Evolutionary conservation across 306 rosid species (phyloP), one percentile per base, ranked within the genome.

Genomic region (Trichosanthes truncata): DNA sequence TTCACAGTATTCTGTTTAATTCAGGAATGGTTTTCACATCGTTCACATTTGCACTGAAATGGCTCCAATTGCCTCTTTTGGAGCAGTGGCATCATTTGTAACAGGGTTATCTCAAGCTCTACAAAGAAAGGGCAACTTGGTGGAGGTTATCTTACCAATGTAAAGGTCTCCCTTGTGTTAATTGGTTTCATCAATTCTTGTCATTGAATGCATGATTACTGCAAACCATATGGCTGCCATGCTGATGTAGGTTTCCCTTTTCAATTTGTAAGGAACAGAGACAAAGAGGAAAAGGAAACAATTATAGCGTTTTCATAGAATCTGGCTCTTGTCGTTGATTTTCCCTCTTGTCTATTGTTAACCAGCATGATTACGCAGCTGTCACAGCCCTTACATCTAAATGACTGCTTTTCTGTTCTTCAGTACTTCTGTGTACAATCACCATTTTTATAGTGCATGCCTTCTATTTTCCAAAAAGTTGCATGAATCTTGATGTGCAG

Each of bases 81-180:
- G 98, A 87, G 83, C 96, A 51, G 73, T 88, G 82, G 97, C 93
- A 67, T 85, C 97, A 46, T 94, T 92, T 84, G 92, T 94, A 81
- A 94, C 94, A 3, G 94, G 98, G 81, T 85, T 92, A 86, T 92
- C 97, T 80, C 68, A 84, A 80, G 98, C 97, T 55, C 87, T 94
- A 68, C 98, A 94, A 84, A 89, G 91, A 88, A 89, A 88, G 85
- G 98, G 98, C 48, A 88, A 94, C 85, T 80, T 88, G 80, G 98
- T 89, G 84, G 98, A 94, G 90, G 94, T 92, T 80, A 92, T 94
- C 80, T 79, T 94, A 86, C 98, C 97, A 85, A 94, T 88, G 98
- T 93, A 93, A 90, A 7, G 80, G 59, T 73, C 73, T 78, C 25
- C 21, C 80, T 43, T 46, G 78, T 77, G 21, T 59, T 76, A 35